Percentiles rank a stretch among this genome's conserved stretches.
These are phyloP conservation scores for Ceratocystis cacaofunesta DNA, from an alignment of 2,329 filamentous ascomycete species.

Conservation along the genomic window DNA sequence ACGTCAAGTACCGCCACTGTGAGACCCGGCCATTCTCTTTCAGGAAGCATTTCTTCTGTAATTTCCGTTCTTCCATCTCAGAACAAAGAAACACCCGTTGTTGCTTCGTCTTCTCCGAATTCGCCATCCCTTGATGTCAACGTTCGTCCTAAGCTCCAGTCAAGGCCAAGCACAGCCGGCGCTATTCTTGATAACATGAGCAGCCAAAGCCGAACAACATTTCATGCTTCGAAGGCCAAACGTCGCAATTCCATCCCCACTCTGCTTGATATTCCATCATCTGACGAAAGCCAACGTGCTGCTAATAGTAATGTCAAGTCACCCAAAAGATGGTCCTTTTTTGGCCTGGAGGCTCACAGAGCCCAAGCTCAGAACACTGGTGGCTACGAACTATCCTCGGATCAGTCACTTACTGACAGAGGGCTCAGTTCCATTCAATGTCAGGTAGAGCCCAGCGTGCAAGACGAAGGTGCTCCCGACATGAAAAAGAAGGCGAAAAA, in stretches of 20 bases:
- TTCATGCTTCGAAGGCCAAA: slow-evolving; percentile 26
- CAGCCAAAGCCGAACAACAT: slow-evolving; percentile 12
- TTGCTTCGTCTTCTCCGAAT: not conserved
- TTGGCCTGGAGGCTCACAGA: slow-evolving; percentile 39
- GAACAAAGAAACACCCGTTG: slow-evolving; percentile 21
- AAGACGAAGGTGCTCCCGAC: slow-evolving; percentile 11
- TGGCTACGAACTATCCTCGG: not conserved
- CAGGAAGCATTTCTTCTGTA: slow-evolving; percentile 67
- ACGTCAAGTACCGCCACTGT: slow-evolving; percentile 64
- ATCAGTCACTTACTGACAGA: slow-evolving; percentile 23
- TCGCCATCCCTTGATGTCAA: not conserved
- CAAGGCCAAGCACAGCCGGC: slow-evolving; percentile 54
- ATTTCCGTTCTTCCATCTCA: slow-evolving; percentile 32
- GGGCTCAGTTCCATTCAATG: slow-evolving; percentile 18
- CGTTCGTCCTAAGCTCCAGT: slow-evolving; percentile 24
- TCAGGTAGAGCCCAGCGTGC: slow-evolving; percentile 20
- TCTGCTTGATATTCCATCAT: slow-evolving; percentile 28
- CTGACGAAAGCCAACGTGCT: slow-evolving; percentile 22
- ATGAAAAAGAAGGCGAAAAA: slow-evolving; percentile 36
- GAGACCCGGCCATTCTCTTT: slow-evolving; percentile 55
- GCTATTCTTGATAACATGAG: slow-evolving; percentile 44
- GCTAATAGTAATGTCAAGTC: slow-evolving; percentile 35
- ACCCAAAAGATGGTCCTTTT: slow-evolving; percentile 47
- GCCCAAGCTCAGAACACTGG: not conserved
- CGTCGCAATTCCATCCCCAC: slow-evolving; percentile 47